Evolutionary conservation across 1,139 yeast species (phyloP).

Genomic region (Yamadazyma oceani): DNA sequence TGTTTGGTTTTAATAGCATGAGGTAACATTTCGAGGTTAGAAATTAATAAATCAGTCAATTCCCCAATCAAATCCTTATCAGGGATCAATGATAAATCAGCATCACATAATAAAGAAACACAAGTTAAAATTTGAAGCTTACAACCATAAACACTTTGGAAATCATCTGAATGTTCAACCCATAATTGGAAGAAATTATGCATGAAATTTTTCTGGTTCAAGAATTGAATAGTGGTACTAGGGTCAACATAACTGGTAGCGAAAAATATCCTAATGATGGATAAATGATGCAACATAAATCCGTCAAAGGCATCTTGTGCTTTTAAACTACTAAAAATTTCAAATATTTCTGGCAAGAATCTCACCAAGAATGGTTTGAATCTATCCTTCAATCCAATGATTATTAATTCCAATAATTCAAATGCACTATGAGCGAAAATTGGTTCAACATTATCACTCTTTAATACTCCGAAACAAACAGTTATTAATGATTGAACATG

Average conservation of each 20-base stretch:
- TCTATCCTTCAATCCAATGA: constrained; percentile 37
- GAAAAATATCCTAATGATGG: constrained; percentile 45
- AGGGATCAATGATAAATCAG: constrained; percentile 27
- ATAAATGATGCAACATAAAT: constrained; percentile 46
- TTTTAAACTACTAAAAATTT: constrained; percentile 36
- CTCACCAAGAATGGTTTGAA: constrained; percentile 34
- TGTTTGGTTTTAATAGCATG: constrained; percentile 47
- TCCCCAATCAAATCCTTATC: constrained; percentile 41
- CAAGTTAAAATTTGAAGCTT: constrained; percentile 52
- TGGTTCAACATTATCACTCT: constrained; percentile 40
- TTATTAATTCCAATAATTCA: constrained; percentile 41
- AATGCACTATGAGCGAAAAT: constrained; percentile 43
- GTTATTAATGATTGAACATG: constrained; percentile 40
- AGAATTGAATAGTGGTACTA: constrained; percentile 33
- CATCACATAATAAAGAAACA: constrained; percentile 31
- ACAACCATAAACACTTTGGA: constrained; percentile 58
- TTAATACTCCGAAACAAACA: constrained; percentile 38
- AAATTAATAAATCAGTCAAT: constrained; percentile 39
- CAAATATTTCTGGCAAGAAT: constrained; percentile 39
- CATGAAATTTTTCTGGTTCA: constrained; percentile 38
- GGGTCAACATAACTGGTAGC: constrained; percentile 44
- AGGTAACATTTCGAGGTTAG: constrained; percentile 47
- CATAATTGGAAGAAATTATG: constrained; percentile 46
- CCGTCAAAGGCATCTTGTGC: constrained; percentile 46
- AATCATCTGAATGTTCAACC: constrained; percentile 47